A percentile compares a stretch with the other conserved stretches of the same genome.
phyloP scores from a whole-genome alignment of 148 eudicot species.

The Fagopyrum homotropicum region DNA sequence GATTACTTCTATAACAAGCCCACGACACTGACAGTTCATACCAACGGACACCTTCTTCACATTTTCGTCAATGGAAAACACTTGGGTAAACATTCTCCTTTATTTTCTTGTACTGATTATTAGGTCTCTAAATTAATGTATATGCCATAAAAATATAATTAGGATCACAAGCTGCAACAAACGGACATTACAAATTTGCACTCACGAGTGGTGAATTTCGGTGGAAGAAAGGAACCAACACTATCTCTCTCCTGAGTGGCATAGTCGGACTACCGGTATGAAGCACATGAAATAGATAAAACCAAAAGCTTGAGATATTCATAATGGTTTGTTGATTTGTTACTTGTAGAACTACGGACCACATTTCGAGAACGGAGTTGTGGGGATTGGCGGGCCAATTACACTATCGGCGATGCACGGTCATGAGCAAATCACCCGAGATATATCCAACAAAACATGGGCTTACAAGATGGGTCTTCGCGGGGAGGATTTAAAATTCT shows the following conservation, averaged over 20 bases:
- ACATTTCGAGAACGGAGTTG: conserved; percentile 18
- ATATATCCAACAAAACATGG: too few relatives aligned
- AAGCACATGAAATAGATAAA: background rate
- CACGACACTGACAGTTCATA: conserved; percentile 13
- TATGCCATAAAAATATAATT: background rate
- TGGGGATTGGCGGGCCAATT: conserved; percentile 26
- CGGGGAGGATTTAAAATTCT: too few relatives aligned
- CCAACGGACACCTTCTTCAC: conserved; percentile 24
- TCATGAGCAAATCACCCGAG: conserved; percentile 10
- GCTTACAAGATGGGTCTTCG: too few relatives aligned
- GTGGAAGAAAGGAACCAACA: conserved; percentile 4
- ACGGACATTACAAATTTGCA: background rate
- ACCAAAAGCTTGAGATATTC: too few relatives aligned
- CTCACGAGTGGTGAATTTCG: background rate
- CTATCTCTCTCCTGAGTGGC: conserved; percentile 27
- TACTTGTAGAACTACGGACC: conserved; percentile 31
- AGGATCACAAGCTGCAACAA: conserved; percentile 2
- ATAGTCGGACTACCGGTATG: conserved; percentile 23
- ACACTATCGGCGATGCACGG: conserved; percentile 12
- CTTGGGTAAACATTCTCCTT: conserved; percentile 12
- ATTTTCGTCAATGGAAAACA: conserved; percentile 22
- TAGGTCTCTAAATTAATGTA: too few relatives aligned
- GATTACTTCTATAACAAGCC: conserved; percentile 10
- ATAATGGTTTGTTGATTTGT: background rate
- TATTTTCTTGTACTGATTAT: too few relatives aligned